These are phyloP conservation scores for Meyerozyma elateridarum DNA, from an alignment of 1,139 yeast genomes.

Conservation along the genomic window DNA sequence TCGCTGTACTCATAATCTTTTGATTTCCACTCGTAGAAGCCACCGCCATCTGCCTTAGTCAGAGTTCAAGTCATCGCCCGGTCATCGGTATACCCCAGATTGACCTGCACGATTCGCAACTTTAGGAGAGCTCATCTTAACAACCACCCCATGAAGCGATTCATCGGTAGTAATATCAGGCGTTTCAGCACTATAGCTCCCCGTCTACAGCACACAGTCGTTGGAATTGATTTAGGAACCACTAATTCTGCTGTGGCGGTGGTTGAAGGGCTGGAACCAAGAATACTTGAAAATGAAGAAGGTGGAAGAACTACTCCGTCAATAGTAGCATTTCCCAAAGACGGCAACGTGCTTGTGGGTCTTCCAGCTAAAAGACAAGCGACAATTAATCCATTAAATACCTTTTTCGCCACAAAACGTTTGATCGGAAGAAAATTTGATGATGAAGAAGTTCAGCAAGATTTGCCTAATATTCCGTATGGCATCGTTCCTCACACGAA, in stretches of 20 bases:
- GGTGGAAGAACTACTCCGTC: conserved; percentile 74
- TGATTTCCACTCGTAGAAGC: too few species aligned
- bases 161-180: too few species aligned
- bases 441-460: conserved; percentile 64
- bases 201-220: conserved; percentile 32
- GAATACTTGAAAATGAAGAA: conserved; percentile 62
- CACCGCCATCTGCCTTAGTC: too few species aligned
- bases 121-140: too few species aligned
- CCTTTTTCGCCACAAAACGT: conserved; percentile 72
- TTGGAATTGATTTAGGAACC: conserved; percentile 78
- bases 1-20: too few species aligned
- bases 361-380: conserved; percentile 66
- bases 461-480: conserved; percentile 52
- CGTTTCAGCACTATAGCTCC: neutral
- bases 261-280: conserved; percentile 41
- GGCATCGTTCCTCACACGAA: conserved; percentile 46
- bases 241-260: conserved; percentile 80
- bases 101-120: too few species aligned
- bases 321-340: conserved; percentile 52
- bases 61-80: too few species aligned
- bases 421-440: conserved; percentile 62
- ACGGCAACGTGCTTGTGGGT: conserved; percentile 46
- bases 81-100: too few species aligned
- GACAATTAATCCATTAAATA: conserved; percentile 57
- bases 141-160: too few species aligned